phyloP scores from a whole-genome alignment of 169 alveolate genomes.

The Cryptosporidium xiaoi region DNA sequence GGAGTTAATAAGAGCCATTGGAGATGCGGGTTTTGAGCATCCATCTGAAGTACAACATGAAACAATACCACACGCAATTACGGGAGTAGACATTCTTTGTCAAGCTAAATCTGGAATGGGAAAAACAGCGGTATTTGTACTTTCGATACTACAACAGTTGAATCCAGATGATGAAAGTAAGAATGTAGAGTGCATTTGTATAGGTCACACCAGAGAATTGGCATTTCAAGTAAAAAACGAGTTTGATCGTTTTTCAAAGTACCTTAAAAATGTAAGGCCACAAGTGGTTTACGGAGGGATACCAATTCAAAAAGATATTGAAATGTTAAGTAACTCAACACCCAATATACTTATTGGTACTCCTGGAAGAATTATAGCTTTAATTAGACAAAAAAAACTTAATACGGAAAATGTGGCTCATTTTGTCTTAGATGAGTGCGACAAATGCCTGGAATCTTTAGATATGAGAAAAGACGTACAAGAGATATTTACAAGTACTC shows the following conservation, averaged over 20 bases:
- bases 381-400: conserved; percentile 92
- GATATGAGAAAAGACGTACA: conserved; percentile 99
- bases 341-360: conserved; percentile 99
- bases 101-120: conserved; percentile 99
- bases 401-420: conserved; percentile 92
- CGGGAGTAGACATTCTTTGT: conserved; percentile 97
- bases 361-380: conserved; percentile 99
- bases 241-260: conserved; percentile 96
- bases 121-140: conserved; percentile 99
- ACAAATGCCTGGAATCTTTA: conserved; percentile 96
- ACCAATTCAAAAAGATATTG: conserved; percentile 93
- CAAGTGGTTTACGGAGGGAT: conserved; percentile 99
- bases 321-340: conserved; percentile 89
- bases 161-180: conserved; percentile 88
- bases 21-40: conserved; percentile 98
- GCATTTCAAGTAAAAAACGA: conserved; percentile 99
- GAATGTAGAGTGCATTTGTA: conserved; percentile 91
- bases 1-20: conserved; percentile 95
- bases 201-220: conserved; percentile 99
- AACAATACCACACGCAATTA: conserved; percentile 98
- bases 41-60: conserved; percentile 99
- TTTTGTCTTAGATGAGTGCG: conserved; percentile 99
- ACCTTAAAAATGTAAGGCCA: conserved; percentile 92
- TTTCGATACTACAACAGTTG: conserved; percentile 95
- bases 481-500: conserved; percentile 95